A percentile compares a stretch with the other conserved stretches of the same genome.
phyloP scores from a whole-genome alignment of 345 rosid species.

The Camelina sativa region DNA sequence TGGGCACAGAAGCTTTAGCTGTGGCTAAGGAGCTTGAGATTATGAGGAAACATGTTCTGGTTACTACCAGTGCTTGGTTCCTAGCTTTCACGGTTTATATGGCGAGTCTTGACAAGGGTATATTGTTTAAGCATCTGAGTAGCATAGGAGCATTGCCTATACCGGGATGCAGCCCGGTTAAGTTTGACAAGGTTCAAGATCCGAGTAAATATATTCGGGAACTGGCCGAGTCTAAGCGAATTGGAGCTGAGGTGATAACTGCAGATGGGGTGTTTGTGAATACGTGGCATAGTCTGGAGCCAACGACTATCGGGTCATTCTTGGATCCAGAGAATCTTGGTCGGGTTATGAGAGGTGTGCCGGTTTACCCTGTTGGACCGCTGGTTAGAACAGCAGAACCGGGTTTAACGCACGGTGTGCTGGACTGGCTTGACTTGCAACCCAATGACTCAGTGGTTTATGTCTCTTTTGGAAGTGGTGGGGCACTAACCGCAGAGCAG shows the following conservation, averaged over 20 bases:
- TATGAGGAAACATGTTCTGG: conserved; percentile 47
- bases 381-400: conserved; percentile 36
- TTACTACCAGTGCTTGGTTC: conserved; percentile 64
- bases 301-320: conserved; percentile 37
- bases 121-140: conserved; percentile 39
- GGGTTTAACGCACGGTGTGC: conserved; percentile 25
- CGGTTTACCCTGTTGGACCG: conserved; percentile 51
- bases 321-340: conserved; percentile 32
- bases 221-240: conserved; percentile 37
- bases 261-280: conserved; percentile 63
- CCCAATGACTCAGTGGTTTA: conserved; percentile 48
- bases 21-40: conserved; percentile 58
- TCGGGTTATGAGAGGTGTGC: conserved; percentile 36
- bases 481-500: conserved; percentile 49
- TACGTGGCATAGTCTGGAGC: conserved; percentile 57
- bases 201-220: conserved; percentile 37
- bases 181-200: conserved; percentile 41
- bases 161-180: conserved; percentile 62
- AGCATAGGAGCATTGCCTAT: conserved; percentile 38
- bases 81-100: conserved; percentile 54
- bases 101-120: conserved; percentile 45
- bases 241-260: conserved; percentile 46
- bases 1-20: conserved; percentile 56
- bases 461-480: conserved; percentile 59
- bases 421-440: conserved; percentile 53